Evolutionary conservation across 306 rosid genomes (phyloP), one percentile per base, ranked within the genome.

Genomic region (Cicer arietinum): DNA sequence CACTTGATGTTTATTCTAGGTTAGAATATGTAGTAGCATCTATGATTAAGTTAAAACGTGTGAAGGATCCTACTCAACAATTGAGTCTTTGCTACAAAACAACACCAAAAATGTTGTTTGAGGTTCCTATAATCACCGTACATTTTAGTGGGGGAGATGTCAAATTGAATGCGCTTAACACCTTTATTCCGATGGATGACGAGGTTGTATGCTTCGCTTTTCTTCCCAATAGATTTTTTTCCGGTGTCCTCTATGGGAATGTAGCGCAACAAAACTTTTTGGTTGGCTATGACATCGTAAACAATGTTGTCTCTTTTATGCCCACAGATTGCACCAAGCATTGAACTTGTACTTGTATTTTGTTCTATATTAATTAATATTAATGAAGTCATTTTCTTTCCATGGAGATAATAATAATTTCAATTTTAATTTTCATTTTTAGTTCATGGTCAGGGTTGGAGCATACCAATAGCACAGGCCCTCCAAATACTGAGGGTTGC

Each of bases 171-270:
- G 5, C 71, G 0, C 0, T 40, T 18, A 18, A 18, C 20, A 18
- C 20, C 20, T 18, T 18, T 18, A 18, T 18, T 18, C 20, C 20
- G 1, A 58, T 80, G 0, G 5, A 14, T 0, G 76, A 82, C 0
- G 63, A 7, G 0, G 71, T 80, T 0, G 39, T 69, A 3, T 91
- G 97, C 60, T 86, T 91, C 0, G 86, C 90, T 11, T 86, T 91
- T 18, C 2, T 7, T 7, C 8, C 46, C 7, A 42, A 2, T 42
- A 1, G 0, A 1, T 1, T 42, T 42, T 3, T 10, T 42, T 7
- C 20, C 20, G 20, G 46, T 8, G 46, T 42, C 10, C 2, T 42
- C 7, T 42, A 42, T 42, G 46, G 46, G 46, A 48, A 48, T n/a
- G 4, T 48, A n/a, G 17, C 54, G 2, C 54, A 48, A 48, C 54